Base-by-base conservation (phyloP, 2,329 filamentous ascomycete genomes). In the Diaporthe sp. region DNA sequence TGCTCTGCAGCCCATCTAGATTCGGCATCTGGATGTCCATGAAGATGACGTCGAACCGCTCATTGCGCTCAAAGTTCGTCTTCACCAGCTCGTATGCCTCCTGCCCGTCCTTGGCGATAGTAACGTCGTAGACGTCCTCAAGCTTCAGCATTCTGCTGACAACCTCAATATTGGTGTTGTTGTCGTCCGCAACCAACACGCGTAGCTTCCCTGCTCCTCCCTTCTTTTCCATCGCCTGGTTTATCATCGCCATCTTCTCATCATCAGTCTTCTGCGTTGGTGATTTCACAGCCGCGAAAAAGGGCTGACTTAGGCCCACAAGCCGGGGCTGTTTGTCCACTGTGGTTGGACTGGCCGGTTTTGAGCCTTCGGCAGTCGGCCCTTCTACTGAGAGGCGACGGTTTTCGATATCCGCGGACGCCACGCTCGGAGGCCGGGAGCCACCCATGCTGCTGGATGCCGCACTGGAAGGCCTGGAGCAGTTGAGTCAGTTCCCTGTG, bases 21-120 rank as follows among this genome's bases (percentile, higher is more conserved):
- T 97, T 97, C 4, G 96, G 96, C 96, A 98, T 98, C 84, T 94
- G 95, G 10, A 98, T 93, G 79, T 98, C 96, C 96, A 98, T 98
- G 81, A 98, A 97, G 77, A 98, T 96, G 35, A 98, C 87, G 78
- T 97, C 95, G 81, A 96, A 98, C 3, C 89, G 89, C 72, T 89
- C 87, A 70, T 92, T 89, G 38, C 89, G 89, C 67, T 92, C 91
- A 93, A 97, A 97, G 77, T 92, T 93, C 22, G 91, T 91, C 81
- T 95, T 96, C 77, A 98, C 95, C 38, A 93, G 87, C 76, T 98
- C 95, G 75, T 95, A 94, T 0, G 96, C 96, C 83, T 98, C 94
- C 82, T 97, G 94, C 0, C 93, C 94, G 79, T 95, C 93, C 81
- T 95, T 94, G 70, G 95, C 96, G 68, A 98, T 93, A 0, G 94